Percentiles rank a stretch among this genome's conserved stretches.
These are phyloP conservation scores for Piper longum DNA, from an alignment of 164 flowering plant species.

Conservation along the genomic window DNA sequence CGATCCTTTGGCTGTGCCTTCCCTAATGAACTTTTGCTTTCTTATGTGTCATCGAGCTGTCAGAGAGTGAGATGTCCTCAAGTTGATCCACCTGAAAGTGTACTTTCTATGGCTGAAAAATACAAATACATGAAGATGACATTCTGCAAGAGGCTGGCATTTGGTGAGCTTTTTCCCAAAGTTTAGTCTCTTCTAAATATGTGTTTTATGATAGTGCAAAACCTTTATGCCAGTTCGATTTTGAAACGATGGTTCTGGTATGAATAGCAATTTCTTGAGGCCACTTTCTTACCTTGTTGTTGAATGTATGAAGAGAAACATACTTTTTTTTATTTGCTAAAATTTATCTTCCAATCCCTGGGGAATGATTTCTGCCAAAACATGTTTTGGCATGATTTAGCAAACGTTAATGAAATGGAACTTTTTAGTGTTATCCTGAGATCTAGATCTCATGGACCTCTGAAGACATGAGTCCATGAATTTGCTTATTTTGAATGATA, in stretches of 20 bases:
- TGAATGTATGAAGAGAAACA: too few species aligned
- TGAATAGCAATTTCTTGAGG: background rate
- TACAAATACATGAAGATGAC: slow-evolving; percentile 74
- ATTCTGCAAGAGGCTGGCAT: slow-evolving; percentile 64
- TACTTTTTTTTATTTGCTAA: too few species aligned
- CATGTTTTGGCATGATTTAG: too few species aligned
- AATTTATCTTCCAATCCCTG: too few species aligned
- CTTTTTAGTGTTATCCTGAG: too few species aligned
- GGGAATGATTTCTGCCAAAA: too few species aligned
- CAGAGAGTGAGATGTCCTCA: slow-evolving; percentile 25
- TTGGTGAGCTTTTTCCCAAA: slow-evolving; percentile 43
- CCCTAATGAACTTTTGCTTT: slow-evolving; percentile 21
- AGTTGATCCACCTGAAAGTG: slow-evolving; percentile 28
- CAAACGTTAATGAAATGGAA: too few species aligned
- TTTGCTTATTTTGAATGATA: too few species aligned
- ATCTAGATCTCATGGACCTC: too few species aligned
- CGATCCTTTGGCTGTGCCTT: slow-evolving; percentile 19
- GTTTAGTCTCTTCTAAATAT: background rate
- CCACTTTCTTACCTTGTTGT: too few species aligned
- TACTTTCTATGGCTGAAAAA: slow-evolving; percentile 71
- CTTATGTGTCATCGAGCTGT: slow-evolving; percentile 26
- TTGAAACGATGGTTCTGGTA: background rate
- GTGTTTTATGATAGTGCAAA: background rate
- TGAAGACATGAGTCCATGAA: too few species aligned
- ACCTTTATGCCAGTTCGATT: background rate